phyloP scores from a whole-genome alignment of 2,329 filamentous ascomycete species.

The Purpureocillium takamizusanense region DNA sequence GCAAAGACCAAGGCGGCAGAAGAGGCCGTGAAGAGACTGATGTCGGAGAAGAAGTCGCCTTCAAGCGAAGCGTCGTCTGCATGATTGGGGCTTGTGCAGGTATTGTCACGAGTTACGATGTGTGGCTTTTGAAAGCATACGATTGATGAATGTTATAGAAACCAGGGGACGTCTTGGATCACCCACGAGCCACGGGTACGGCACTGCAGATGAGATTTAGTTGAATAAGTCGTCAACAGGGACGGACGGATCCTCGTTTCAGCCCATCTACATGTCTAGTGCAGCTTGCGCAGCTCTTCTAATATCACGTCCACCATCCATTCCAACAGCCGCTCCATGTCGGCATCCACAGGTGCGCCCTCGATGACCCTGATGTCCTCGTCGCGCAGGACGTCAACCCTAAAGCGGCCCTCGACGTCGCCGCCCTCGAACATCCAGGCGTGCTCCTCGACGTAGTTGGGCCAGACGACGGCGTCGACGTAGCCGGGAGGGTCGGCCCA shows the following conservation, averaged over 20 bases:
- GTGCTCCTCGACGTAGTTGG: slow-evolving; percentile 80
- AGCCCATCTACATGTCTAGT: slow-evolving; percentile 3
- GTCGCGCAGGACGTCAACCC: slow-evolving; percentile 32
- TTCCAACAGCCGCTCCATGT: slow-evolving; percentile 52
- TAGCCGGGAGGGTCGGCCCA: slow-evolving; percentile 94
- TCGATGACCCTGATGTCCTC: slow-evolving; percentile 41
- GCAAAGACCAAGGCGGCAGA: slow-evolving; percentile 47
- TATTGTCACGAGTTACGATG: background rate
- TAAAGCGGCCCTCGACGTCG: slow-evolving; percentile 52
- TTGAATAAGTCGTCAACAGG: no score
- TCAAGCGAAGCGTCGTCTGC: background rate
- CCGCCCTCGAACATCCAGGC: slow-evolving; percentile 66
- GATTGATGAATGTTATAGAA: no score
- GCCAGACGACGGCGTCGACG: slow-evolving; percentile 92
- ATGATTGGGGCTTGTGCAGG: background rate
- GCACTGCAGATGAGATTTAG: no score
- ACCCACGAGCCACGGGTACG: no score
- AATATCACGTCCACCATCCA: slow-evolving; percentile 63
- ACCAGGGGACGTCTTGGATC: no score
- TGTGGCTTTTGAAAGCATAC: background rate
- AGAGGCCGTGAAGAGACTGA: slow-evolving; percentile 31
- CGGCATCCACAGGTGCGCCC: slow-evolving; percentile 36
- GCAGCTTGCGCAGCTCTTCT: slow-evolving; percentile 26
- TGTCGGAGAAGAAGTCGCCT: slow-evolving; percentile 6
- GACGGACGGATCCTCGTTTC: no score